Conservation (phyloP, 1,284 basidiomycete genomes). For the Sporisorium exsertum region DNA sequence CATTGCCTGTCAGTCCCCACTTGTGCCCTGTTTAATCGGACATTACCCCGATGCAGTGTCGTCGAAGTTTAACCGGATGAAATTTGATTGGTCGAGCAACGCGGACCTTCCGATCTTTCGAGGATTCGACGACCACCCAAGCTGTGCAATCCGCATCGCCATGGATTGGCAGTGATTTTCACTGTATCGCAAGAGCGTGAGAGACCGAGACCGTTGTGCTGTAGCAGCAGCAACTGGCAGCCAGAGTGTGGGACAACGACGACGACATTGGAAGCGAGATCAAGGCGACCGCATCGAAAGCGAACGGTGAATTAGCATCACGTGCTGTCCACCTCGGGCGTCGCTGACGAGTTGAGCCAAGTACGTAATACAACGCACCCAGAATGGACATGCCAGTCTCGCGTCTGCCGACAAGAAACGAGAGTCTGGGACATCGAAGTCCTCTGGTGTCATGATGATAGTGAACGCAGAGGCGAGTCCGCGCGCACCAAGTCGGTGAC, state of each 20-base stretch:
- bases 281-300: not conserved
- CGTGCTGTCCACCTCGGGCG: not conserved
- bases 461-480: not conserved
- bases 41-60: not conserved
- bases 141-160: no score
- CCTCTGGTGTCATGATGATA: not conserved
- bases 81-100: not conserved
- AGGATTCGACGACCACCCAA: no score
- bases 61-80: not conserved
- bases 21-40: no score
- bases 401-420: not conserved
- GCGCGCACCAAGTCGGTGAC: not conserved
- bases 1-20: not conserved
- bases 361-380: slow-evolving; percentile 1
- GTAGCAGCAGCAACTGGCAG: no score
- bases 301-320: not conserved
- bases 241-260: no score
- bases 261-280: not conserved
- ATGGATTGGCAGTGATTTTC: no score
- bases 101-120: not conserved
- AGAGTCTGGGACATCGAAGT: not conserved
- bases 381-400: not conserved
- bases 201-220: no score
- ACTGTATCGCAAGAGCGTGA: not conserved
- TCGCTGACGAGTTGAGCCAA: no score